Conservation (phyloP, 805 yeast genomes). For the Candida ovalis region DNA sequence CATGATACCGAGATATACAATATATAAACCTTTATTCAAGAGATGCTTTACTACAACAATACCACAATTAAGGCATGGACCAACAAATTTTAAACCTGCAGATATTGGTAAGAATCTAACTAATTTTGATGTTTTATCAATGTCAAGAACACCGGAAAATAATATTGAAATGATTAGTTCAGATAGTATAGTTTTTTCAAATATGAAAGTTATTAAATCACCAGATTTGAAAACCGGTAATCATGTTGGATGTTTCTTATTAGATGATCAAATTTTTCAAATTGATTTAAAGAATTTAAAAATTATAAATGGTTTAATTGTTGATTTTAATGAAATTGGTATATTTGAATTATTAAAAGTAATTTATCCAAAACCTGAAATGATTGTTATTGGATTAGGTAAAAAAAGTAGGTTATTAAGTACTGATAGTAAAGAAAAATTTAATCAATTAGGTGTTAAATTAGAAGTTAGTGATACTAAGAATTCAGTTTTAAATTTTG, state of each 20-base stretch:
- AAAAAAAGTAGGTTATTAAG: conserved; percentile 57
- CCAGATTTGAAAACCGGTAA: conserved; percentile 34
- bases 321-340: conserved; percentile 33
- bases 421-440: conserved; percentile 44
- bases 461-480: conserved; percentile 63
- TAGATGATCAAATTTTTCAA: conserved; percentile 60
- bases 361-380: conserved; percentile 74
- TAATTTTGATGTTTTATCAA: conserved; percentile 43
- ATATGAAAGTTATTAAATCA: conserved; percentile 44
- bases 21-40: background rate
- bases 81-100: conserved; percentile 30
- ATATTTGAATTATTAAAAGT: conserved; percentile 50
- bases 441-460: conserved; percentile 63
- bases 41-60: conserved; percentile 9
- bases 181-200: conserved; percentile 59
- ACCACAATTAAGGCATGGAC: conserved; percentile 13
- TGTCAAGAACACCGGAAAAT: conserved; percentile 42
- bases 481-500: conserved; percentile 67
- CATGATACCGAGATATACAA: background rate
- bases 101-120: conserved; percentile 36
- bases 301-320: conserved; percentile 34
- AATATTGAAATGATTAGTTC: conserved; percentile 47
- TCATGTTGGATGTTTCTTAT: conserved; percentile 43
- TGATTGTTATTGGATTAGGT: conserved; percentile 71
- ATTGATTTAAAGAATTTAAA: conserved; percentile 39